These are phyloP conservation scores for Cyclotella baltica DNA, from an alignment of 108 stramenopile genomes.

Conservation along the genomic window DNA sequence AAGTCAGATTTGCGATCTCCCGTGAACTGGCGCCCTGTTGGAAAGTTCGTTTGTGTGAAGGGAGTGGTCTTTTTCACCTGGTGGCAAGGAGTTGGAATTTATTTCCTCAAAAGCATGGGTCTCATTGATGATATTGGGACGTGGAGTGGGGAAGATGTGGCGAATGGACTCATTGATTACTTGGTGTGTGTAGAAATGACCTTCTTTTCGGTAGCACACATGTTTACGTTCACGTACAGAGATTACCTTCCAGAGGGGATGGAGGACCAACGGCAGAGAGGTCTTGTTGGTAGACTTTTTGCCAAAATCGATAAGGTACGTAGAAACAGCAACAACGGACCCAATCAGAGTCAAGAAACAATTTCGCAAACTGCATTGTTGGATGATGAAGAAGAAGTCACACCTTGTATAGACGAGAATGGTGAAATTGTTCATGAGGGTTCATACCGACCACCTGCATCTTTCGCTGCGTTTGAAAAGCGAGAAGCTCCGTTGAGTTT, in stretches of 20 bases:
- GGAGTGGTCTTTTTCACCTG: slow-evolving; percentile 98
- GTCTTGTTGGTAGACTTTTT: slow-evolving; percentile 16
- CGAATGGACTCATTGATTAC: slow-evolving; percentile 94
- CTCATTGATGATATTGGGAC: slow-evolving; percentile 79
- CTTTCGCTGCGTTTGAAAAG: slow-evolving; percentile 32
- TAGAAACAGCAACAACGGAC: not conserved
- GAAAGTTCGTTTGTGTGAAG: slow-evolving; percentile 97
- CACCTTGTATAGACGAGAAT: slow-evolving; percentile 38
- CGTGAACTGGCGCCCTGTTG: slow-evolving; percentile 89
- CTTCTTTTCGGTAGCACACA: slow-evolving; percentile 90
- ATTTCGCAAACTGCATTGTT: slow-evolving; percentile 22
- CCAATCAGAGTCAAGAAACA: slow-evolving; percentile 16
- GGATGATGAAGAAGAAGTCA: slow-evolving; percentile 33
- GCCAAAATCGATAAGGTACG: slow-evolving; percentile 14
- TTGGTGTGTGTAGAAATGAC: slow-evolving; percentile 96
- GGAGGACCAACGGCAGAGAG: slow-evolving; percentile 9
- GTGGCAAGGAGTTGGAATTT: slow-evolving; percentile 94
- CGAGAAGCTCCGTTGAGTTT: slow-evolving; percentile 64
- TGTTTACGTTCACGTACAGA: slow-evolving; percentile 90
- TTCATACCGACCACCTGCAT: slow-evolving; percentile 68
- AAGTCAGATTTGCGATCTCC: slow-evolving; percentile 79
- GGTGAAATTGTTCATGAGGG: slow-evolving; percentile 32
- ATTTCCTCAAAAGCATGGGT: slow-evolving; percentile 73
- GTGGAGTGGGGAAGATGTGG: slow-evolving; percentile 90
- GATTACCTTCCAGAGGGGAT: slow-evolving; percentile 83